Conservation (phyloP, 768 basidiomycete species). For the Collybia mongolica region DNA sequence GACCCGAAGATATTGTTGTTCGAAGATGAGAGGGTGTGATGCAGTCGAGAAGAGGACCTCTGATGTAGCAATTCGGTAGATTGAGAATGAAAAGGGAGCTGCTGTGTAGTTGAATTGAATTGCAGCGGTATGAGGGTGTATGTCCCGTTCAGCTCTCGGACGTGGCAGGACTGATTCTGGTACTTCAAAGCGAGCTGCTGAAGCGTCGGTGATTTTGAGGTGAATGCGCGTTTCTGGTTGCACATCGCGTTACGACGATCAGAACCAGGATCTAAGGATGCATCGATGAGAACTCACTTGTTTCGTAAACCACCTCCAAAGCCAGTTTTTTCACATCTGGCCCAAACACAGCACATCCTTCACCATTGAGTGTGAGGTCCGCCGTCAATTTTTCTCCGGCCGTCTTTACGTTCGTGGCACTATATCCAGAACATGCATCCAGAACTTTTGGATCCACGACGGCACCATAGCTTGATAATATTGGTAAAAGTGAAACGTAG, state of each 20-base stretch:
- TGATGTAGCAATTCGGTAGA: slow-evolving; percentile 43
- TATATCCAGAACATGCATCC: slow-evolving; percentile 64
- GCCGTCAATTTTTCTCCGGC: slow-evolving; percentile 42
- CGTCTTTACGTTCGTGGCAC: slow-evolving; percentile 41
- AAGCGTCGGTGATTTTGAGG: slow-evolving; percentile 58
- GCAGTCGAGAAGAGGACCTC: slow-evolving; percentile 65
- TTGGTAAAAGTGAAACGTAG: no score
- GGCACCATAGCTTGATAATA: slow-evolving; percentile 4
- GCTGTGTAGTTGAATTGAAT: slow-evolving; percentile 62
- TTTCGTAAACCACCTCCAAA: slow-evolving; percentile 58
- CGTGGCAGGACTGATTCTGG: slow-evolving; percentile 62
- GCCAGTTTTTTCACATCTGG: slow-evolving; percentile 45
- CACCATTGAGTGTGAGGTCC: slow-evolving; percentile 49
- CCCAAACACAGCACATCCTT: slow-evolving; percentile 61
- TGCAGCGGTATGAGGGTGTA: slow-evolving; percentile 29
- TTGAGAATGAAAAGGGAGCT: slow-evolving; percentile 61
- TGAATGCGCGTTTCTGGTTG: slow-evolving; percentile 54
- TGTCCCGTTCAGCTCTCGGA: slow-evolving; percentile 30
- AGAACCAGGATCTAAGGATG: no score
- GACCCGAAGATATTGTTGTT: slow-evolving; percentile 74
- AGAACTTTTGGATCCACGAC: slow-evolving; percentile 34
- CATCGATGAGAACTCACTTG: slow-evolving; percentile 32
- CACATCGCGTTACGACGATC: background rate
- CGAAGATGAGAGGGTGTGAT: slow-evolving; percentile 65
- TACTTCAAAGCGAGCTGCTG: slow-evolving; percentile 55